Conservation (phyloP, 1,139 yeast species). For the Suhomyces terraborum region DNA sequence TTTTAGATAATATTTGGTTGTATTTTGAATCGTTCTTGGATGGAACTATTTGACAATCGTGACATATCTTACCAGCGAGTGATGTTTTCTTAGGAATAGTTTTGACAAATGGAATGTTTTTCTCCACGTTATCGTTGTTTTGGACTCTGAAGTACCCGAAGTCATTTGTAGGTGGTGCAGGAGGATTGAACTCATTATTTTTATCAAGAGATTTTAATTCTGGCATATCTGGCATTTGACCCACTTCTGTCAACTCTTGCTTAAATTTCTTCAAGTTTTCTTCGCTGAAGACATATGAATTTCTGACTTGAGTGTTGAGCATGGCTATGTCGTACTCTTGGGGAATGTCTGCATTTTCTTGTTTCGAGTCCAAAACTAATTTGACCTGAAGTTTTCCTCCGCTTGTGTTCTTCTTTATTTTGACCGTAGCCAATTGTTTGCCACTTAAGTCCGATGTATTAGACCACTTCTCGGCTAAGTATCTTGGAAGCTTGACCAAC, state of each 20-base stretch:
- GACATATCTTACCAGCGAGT: constrained; percentile 82
- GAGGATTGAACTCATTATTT: constrained; percentile 20
- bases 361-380: constrained; percentile 50
- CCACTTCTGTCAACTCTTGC: constrained; percentile 55
- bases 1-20: constrained; percentile 42
- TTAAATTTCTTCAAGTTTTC: constrained; percentile 73
- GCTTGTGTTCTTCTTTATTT: constrained; percentile 54
- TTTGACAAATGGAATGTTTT: constrained; percentile 69
- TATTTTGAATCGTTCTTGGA: constrained; percentile 72
- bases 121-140: constrained; percentile 29
- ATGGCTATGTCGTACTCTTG: constrained; percentile 80
- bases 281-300: constrained; percentile 90
- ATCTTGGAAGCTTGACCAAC: constrained; percentile 89
- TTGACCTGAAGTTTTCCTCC: constrained; percentile 57
- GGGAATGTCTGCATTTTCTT: constrained; percentile 57
- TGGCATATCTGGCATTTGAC: constrained; percentile 53
- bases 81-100: constrained; percentile 87
- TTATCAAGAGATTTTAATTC: constrained; percentile 36
- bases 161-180: constrained; percentile 16
- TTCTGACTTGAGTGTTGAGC: constrained; percentile 75
- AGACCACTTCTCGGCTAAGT: constrained; percentile 81
- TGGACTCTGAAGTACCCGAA: constrained; percentile 35
- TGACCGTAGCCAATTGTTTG: constrained; percentile 77
- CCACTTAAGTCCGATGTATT: constrained; percentile 64
- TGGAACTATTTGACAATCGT: constrained; percentile 89